phyloP scores from a whole-genome alignment of 2,329 filamentous ascomycete genomes.

The Fusarium praegraminearum region DNA sequence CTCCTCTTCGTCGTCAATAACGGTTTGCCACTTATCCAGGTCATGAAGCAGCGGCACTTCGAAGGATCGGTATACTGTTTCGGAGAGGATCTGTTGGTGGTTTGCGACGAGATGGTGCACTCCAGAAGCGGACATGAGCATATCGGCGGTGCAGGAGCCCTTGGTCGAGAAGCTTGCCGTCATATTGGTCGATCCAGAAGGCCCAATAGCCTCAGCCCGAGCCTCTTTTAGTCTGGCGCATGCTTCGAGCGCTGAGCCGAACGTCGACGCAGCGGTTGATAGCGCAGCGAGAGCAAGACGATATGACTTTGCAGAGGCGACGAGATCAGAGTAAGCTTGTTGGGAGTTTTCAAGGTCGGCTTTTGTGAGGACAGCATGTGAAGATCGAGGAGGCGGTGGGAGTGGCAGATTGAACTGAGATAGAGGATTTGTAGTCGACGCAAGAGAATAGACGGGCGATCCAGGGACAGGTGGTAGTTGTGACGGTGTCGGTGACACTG shows the following conservation, averaged over 20 bases:
- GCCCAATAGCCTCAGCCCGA: constrained; percentile 67
- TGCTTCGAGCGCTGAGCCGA: constrained; percentile 73
- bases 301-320: constrained; percentile 73
- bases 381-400: constrained; percentile 69
- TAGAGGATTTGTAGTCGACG: constrained; percentile 71
- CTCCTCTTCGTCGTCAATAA: constrained; percentile 74
- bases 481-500: constrained; percentile 65
- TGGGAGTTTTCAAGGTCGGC: constrained; percentile 73
- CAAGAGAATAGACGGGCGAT: constrained; percentile 73
- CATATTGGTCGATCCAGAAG: constrained; percentile 54
- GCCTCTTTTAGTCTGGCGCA: constrained; percentile 77
- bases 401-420: constrained; percentile 70
- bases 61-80: constrained; percentile 76
- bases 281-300: constrained; percentile 71
- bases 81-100: constrained; percentile 76
- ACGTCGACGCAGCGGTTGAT: constrained; percentile 71
- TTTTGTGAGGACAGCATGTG: constrained; percentile 71
- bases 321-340: constrained; percentile 70
- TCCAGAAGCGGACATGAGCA: constrained; percentile 71
- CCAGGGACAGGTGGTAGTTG: constrained; percentile 69
- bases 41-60: constrained; percentile 78
- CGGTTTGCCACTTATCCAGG: constrained; percentile 72
- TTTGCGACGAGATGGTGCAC: constrained; percentile 76
- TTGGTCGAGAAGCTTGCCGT: constrained; percentile 62
- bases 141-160: constrained; percentile 71